A percentile compares a stretch with the other conserved stretches of the same genome.
Evolutionary conservation across 2,329 filamentous ascomycete species (phyloP).

Genomic region (Cladobotryum protrusum): DNA sequence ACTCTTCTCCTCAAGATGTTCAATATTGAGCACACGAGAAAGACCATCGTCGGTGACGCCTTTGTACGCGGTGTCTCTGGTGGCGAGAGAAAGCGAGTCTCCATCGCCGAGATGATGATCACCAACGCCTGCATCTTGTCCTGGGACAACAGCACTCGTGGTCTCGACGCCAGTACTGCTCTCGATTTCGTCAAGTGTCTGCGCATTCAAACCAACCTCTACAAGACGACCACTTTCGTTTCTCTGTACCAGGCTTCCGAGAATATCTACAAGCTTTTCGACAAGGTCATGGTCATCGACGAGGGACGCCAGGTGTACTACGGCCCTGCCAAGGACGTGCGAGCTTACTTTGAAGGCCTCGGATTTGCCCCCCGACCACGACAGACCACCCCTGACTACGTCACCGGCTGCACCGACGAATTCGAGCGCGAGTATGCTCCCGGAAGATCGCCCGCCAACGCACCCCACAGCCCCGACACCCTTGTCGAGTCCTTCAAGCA

Average conservation of each 20-base stretch:
- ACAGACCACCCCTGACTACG: slow-evolving; percentile 75
- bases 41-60: slow-evolving; percentile 78
- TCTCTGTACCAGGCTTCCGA: slow-evolving; percentile 82
- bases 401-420: slow-evolving; percentile 78
- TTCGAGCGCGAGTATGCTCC: slow-evolving; percentile 72
- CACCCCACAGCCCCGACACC: slow-evolving; percentile 61
- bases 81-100: slow-evolving; percentile 73
- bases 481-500: slow-evolving; percentile 64
- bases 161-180: slow-evolving; percentile 62
- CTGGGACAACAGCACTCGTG: slow-evolving; percentile 71
- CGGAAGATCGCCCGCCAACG: slow-evolving; percentile 58
- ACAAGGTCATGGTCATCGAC: slow-evolving; percentile 80
- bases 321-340: slow-evolving; percentile 60
- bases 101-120: slow-evolving; percentile 77
- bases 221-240: slow-evolving; percentile 78
- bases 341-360: slow-evolving; percentile 68
- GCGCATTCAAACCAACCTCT: slow-evolving; percentile 75
- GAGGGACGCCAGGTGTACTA: slow-evolving; percentile 71
- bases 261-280: slow-evolving; percentile 71
- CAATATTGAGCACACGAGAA: slow-evolving; percentile 81
- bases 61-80: slow-evolving; percentile 77
- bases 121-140: slow-evolving; percentile 65
- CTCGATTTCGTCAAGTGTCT: slow-evolving; percentile 64
- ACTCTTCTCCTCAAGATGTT: slow-evolving; percentile 80
- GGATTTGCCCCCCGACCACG: slow-evolving; percentile 69